Conservation (phyloP, 2,329 filamentous ascomycete genomes). For the Coleophoma crateriformis region DNA sequence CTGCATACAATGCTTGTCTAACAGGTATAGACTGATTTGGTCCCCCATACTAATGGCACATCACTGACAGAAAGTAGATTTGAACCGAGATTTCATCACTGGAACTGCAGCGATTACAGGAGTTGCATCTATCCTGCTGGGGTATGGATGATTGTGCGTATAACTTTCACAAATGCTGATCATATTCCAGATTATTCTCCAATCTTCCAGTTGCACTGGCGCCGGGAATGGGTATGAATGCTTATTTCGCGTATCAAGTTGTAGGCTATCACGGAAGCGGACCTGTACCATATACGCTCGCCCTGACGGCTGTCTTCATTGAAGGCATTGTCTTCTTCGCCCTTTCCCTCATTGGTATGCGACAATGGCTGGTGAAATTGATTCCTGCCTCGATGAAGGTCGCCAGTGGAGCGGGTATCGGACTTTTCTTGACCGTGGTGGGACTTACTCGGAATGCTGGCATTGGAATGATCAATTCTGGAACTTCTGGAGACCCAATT, state of each 20-base stretch:
- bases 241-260: conserved; percentile 59
- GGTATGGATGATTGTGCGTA: conserved; percentile 72
- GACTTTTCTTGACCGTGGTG: conserved; percentile 54
- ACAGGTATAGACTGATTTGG: conserved; percentile 10
- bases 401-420: conserved; percentile 56
- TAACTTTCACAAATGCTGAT: conserved; percentile 45
- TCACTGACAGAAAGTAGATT: conserved; percentile 35
- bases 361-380: conserved; percentile 61
- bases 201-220: conserved; percentile 25
- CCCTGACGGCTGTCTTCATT: conserved; percentile 55
- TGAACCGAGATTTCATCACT: conserved; percentile 68
- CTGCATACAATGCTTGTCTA: conserved; percentile 34
- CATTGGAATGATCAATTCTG: conserved; percentile 76
- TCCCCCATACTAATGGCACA: background rate
- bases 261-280: conserved; percentile 52
- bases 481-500: conserved; percentile 56
- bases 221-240: conserved; percentile 59
- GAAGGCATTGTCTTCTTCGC: conserved; percentile 57
- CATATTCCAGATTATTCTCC: background rate
- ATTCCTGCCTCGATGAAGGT: conserved; percentile 58
- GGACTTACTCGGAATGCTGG: conserved; percentile 70
- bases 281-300: conserved; percentile 47
- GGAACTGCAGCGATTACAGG: conserved; percentile 74
- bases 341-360: conserved; percentile 59
- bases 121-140: conserved; percentile 68